Base-by-base conservation (phyloP, 2,329 filamentous ascomycete genomes). In the Trichophaea hybrida region DNA sequence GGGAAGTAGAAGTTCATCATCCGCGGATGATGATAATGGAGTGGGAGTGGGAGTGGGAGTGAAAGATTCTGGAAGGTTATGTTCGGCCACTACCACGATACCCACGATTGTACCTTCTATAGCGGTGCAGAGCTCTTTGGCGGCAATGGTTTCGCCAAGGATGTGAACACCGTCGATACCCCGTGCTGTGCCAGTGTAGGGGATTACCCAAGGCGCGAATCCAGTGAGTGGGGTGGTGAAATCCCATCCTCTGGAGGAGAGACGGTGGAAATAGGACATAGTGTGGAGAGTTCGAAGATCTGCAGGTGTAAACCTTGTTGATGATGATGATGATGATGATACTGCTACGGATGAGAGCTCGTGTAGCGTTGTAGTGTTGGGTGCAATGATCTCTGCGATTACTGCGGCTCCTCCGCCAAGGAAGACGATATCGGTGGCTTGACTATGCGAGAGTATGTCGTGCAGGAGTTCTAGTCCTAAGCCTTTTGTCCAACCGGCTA, bases 261-360 rank as follows among this genome's bases (percentile, higher is more conserved):
- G 51, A 15, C 71, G 68, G 7, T 74, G 65, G 68, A 91, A 88
- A 67, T 90, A 91, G 0, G 85, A 83, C 77, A 88, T 83, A n/a
- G 78, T 80, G 66, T 89, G 85, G 84, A 91, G 88, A 5, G 78
- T 77, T 55, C 85, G 75, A 2, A 87, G 71, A 62, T 90, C 82
- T 0, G 80, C 76, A 0, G 84, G 78, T 7, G 75, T 74, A 43
- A 74, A 72, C 24, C 53, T 51, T 3, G 33, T 15, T n/a, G 32
- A 38, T 5, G 57, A 68, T 67, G 59, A 38, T 5, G 57, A 68
- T 67, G 59, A 72, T 66, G 49, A 85, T 75, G 0, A 68, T 66
- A 4, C 72, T 72, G 33, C 70, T 66, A 8, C 66, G 67, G 13
- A 58, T 33, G 56, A 49, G 10, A 62, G 37, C 43, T 62, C 59